Conservation (phyloP, 768 basidiomycete genomes). For the Gyrodon lividus region DNA sequence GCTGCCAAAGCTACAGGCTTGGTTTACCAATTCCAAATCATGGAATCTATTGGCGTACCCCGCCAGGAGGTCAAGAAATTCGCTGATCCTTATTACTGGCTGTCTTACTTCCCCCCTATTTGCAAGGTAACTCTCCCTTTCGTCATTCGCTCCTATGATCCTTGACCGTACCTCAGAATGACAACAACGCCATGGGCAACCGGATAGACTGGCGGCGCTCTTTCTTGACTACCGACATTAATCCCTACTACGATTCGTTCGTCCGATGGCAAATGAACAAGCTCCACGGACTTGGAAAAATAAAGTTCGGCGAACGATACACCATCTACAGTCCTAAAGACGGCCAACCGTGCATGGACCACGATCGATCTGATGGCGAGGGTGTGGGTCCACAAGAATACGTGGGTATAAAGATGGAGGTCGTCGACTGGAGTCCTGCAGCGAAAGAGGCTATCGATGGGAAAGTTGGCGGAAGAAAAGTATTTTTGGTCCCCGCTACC, state of each 20-base stretch:
- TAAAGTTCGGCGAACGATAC: conserved; percentile 98
- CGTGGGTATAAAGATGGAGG: conserved; percentile 92
- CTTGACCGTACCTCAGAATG: conserved; percentile 38
- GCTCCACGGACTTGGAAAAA: conserved; percentile 79
- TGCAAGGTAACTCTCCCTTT: conserved; percentile 58
- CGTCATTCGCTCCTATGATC: background rate
- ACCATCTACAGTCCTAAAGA: conserved; percentile 99
- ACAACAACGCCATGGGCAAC: conserved; percentile 86
- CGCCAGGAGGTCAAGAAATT: conserved; percentile 92
- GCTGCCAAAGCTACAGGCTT: conserved; percentile 90
- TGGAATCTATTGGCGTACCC: conserved; percentile 91
- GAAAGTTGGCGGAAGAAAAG: conserved; percentile 74
- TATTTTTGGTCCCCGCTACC: conserved; percentile 94
- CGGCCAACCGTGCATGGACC: conserved; percentile 99
- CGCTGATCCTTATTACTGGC: conserved; percentile 92
- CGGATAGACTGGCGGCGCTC: conserved; percentile 96
- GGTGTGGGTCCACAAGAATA: conserved; percentile 95
- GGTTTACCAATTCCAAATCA: conserved; percentile 98
- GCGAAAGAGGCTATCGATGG: conserved; percentile 63
- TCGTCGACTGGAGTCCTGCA: conserved; percentile 75
- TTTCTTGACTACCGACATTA: conserved; percentile 92
- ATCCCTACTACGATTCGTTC: conserved; percentile 97
- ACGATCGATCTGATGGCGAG: conserved; percentile 94
- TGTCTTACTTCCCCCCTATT: conserved; percentile 94
- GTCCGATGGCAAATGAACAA: conserved; percentile 99